Base-by-base conservation (phyloP, 2,329 filamentous ascomycete genomes). In the Fusarium irregulare region DNA sequence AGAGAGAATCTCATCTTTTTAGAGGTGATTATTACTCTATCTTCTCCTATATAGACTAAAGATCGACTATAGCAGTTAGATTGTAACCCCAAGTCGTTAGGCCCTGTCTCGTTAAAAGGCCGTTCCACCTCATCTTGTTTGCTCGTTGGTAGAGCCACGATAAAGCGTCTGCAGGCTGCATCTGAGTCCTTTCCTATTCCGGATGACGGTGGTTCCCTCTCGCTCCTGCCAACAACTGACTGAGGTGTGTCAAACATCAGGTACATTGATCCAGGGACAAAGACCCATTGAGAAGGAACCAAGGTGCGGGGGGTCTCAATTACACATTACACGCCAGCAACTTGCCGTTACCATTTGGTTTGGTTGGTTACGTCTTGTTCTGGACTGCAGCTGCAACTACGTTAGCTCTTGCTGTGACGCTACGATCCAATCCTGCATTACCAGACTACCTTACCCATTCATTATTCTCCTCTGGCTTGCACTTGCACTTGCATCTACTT, bases 131-230 rank as follows among this genome's bases (percentile, higher is more conserved):
- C 62, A 56, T 56, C 62, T 61, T 55, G 60, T 68, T 60, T 68
- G 63, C 61, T 71, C 67, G 66, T 70, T 75, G 63, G 66, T 50
- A 57, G 27, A 54, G 44, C 60, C 37, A 48, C 53, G 50, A 57
- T 63, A 66, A 51, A 59, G 50, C 63, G 45, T 27, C 58, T 68
- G 59, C 51, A 67, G 44, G 47, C 67, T 70, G 67, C 58, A 68
- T 61, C 59, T 56, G 63, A 45, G 57, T 47, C 66, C 51, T 71
- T 73, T 46, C 73, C 73, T 74, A 71, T 65, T 75, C 57, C 28
- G 73, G 73, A 56, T 62, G 60, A 66, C 66, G 59, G 57, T 46
- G 57, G 57, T 51, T 42, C 37, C 46, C 50, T 56, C 46, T 60
- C 60, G 42, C 47, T 57, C 62, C 59, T 74, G 66, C 57, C 53